Base-by-base conservation (phyloP, 495 filamentous ascomycete species). In the Pseudoneurospora amorphoporcata region DNA sequence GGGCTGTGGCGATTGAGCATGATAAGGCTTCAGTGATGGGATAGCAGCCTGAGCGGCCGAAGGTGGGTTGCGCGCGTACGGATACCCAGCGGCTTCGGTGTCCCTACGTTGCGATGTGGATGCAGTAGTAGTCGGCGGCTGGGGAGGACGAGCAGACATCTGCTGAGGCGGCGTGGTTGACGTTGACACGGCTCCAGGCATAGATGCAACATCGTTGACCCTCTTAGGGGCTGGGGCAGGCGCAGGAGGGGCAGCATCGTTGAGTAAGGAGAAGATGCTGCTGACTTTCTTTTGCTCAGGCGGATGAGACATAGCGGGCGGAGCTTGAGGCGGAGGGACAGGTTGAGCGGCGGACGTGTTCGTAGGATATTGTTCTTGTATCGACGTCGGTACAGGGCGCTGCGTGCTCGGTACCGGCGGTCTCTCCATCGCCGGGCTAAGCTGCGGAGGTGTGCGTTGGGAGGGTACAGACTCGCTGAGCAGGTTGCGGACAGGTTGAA, bases 211-310 rank as follows among this genome's bases (percentile, higher is more conserved):
- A 23, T 86, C 84, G 68, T 58, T 68, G 35, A 84, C 74, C 69
- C 84, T 78, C 76, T 84, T 85, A 0, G 76, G 74, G 69, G 79
- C 72, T 3, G 81, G 76, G 16, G 80, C 76, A 29, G 82, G 83
- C 9, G 76, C 82, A 12, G 83, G 78, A 12, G 83, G 80, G n/a
- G 81, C 79, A 32, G 85, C 84, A 47, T 85, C 82, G 73, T 86
- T 86, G 29, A 86, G 76, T 68, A 86, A 75, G n/a, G 83, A 81
- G 81, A 85, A 84, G 70, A 86, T 73, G n/a, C 74, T 86, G 69
- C 83, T 85, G 6, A 79, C 83, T 73, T 85, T 85, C n/a, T 81
- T 76, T 14, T 72, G 77, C 73, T 83, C 81, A 0, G 81, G 75
- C 3, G 81, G 78, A 16, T 80, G 81, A 35, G 81, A 45, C 2